Evolutionary conservation across 176 grass and related monocot species (phyloP), one percentile per base, ranked within the genome.

Genomic region (Poa annua): DNA sequence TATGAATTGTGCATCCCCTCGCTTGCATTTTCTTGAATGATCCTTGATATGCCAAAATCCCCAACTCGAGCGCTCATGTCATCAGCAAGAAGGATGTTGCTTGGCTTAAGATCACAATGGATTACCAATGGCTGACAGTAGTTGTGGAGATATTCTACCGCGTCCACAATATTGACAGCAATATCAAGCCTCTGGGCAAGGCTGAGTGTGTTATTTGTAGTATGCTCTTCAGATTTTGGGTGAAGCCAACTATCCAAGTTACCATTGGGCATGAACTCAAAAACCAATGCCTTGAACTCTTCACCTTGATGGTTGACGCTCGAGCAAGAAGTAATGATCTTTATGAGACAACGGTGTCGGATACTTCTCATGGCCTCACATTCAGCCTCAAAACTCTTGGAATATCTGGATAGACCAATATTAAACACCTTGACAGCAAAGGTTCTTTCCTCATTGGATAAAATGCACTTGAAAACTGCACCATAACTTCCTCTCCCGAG

Each of bases 21-120:
- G 22, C 8, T 65, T 60, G 12, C 8, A 25, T 6, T 60, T 50
- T 83, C 77, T 29, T 48, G 72, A 33, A 91, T 54, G 0, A 91
- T 80, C 61, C 42, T 91, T 50, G 80, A 77, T 42, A 94, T 79
- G n/a, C 89, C 89, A 15, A 89, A 89, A 8, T 94, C 86, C 17
- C 71, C 83, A 21, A 94, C 64, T 66, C 33, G 64, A 8, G 33
- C 64, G 2, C 64, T 67, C 64, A 67, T 67, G 33, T 67, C 64
- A 0, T 38, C 33, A 20, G 64, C 16, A 20, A 67, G 64, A 38
- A 67, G 64, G 20, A 67, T 67, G 64, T 67, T 67, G 33, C 64
- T 67, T 67, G 64, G 64, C 64, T 67, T 67, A 20, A 67, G 64
- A 67, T 67, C 64, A 67, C 64, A 67, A 36, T 67, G 64, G 7